These are phyloP conservation scores for Cucurbita pepo DNA, from an alignment of 306 rosid species.

Conservation along the genomic window DNA sequence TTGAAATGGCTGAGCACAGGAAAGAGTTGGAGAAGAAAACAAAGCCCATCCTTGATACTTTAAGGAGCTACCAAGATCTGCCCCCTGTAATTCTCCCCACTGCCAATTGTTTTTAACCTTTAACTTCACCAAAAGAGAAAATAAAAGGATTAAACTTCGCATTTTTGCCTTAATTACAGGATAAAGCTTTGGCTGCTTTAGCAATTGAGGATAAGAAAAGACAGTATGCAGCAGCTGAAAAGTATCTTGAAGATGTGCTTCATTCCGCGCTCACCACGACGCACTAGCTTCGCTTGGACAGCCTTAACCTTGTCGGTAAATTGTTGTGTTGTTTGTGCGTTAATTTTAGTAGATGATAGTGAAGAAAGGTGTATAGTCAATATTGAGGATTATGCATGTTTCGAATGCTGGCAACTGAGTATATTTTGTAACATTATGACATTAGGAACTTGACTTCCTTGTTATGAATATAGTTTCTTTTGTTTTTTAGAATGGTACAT, in stretches of 20 bases:
- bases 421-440: neutral
- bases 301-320: neutral
- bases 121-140: neutral
- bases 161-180: slow-evolving; percentile 26
- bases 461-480: neutral
- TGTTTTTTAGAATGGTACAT: neutral
- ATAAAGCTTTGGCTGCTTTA: slow-evolving; percentile 90
- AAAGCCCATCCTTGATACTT: slow-evolving; percentile 77
- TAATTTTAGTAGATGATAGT: neutral
- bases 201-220: slow-evolving; percentile 96
- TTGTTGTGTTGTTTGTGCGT: neutral
- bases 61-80: slow-evolving; percentile 87
- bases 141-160: neutral
- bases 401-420: neutral
- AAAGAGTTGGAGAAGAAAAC: slow-evolving; percentile 91
- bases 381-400: neutral
- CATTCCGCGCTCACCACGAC: slow-evolving; percentile 67
- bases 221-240: slow-evolving; percentile 84
- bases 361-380: slow-evolving; percentile 6
- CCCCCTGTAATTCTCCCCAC: slow-evolving; percentile 47
- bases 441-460: neutral
- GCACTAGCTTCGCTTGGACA: slow-evolving; percentile 8
- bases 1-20: slow-evolving; percentile 75
- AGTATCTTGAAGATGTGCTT: slow-evolving; percentile 81
- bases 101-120: neutral